These are phyloP conservation scores for Naganishia liquefaciens DNA, from an alignment of 1,284 basidiomycete species.

Conservation along the genomic window DNA sequence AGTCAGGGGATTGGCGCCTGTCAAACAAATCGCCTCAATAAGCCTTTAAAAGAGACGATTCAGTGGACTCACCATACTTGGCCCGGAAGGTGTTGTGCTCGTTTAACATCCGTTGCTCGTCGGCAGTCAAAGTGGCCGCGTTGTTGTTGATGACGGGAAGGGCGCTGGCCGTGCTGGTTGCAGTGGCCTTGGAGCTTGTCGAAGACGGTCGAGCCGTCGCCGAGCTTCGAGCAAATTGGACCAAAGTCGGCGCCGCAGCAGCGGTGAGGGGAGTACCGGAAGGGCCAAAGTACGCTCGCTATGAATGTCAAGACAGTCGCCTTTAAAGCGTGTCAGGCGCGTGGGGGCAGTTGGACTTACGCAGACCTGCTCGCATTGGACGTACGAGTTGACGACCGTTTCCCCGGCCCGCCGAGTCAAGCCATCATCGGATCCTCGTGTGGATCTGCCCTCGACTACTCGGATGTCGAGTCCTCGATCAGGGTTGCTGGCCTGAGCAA, in stretches of 20 bases:
- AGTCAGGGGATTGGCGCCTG: conserved; percentile 26
- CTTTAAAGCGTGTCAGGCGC: not conserved
- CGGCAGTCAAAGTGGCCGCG: conserved; percentile 16
- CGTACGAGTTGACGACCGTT: conserved; percentile 17
- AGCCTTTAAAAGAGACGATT: not conserved
- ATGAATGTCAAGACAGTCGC: not conserved
- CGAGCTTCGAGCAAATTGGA: conserved; percentile 18
- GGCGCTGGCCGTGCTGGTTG: conserved; percentile 1
- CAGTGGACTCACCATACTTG: conserved; percentile 24
- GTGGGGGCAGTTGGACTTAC: conserved; percentile 1
- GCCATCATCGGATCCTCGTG: conserved; percentile 11
- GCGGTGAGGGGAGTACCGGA: conserved; percentile 5
- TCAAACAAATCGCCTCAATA: not conserved
- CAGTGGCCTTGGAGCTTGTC: conserved; percentile 1
- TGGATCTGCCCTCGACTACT: conserved; percentile 24
- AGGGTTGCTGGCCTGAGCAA: conserved; percentile 1
- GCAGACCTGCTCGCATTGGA: conserved; percentile 25
- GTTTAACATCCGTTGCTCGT: conserved; percentile 20
- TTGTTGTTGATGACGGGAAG: conserved; percentile 7
- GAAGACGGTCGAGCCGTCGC: conserved; percentile 1
- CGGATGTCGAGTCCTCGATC: conserved; percentile 17
- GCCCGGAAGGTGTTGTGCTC: conserved; percentile 30
- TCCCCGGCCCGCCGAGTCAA: conserved; percentile 14
- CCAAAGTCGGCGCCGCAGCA: conserved; percentile 8
- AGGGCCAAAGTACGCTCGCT: conserved; percentile 27